Evolutionary conservation across 768 basidiomycete genomes (phyloP), one percentile per base, ranked within the genome.

Genomic region (Kwoniella sp.): DNA sequence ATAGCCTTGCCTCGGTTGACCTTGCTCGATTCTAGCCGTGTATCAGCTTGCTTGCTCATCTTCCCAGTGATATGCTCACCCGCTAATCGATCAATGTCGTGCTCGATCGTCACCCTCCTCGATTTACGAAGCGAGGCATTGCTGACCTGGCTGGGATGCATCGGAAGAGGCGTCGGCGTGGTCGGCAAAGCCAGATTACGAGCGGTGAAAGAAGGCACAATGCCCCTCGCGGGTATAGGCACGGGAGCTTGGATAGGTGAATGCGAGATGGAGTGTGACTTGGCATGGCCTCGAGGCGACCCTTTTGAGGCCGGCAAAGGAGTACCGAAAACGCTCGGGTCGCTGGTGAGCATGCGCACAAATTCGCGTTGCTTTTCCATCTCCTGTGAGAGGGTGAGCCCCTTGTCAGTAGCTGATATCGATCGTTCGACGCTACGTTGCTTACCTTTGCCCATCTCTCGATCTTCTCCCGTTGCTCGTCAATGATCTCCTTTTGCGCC

Each of bases 81-180:
- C 26, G 62, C 26, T 39, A 71, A 31, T 10, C 46, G 37, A 20
- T 70, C 62, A 37, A 71, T 66, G 46, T 73, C 72, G 38, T 69
- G 62, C 41, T 73, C 72, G 15, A 73, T 69, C 11, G 72, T 71
- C 2, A 69, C 47, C 20, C 72, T 43, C 48, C 72, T 53, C 5
- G 49, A 49, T 25, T 59, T 65, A n/a, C 63, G 54, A 8, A 57
- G 9, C n/a, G 56, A 46, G 14, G 63, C 37, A 44, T 69, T 70
- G 34, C 46, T 57, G 17, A 53, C 53, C 50, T 70, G 68, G 15
- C 41, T 58, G 2, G 63, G 62, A 43, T 70, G 68, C 48, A 56
- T 59, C 1, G 68, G 68, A 10, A 67, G 46, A 6, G 65, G 65
- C 4, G 49, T 54, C 12, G 68, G 65, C 5, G 40, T 56, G 6